These are phyloP conservation scores for Pycnococcus provasolii DNA, from an alignment of 139 green algal genomes.

Conservation along the genomic window DNA sequence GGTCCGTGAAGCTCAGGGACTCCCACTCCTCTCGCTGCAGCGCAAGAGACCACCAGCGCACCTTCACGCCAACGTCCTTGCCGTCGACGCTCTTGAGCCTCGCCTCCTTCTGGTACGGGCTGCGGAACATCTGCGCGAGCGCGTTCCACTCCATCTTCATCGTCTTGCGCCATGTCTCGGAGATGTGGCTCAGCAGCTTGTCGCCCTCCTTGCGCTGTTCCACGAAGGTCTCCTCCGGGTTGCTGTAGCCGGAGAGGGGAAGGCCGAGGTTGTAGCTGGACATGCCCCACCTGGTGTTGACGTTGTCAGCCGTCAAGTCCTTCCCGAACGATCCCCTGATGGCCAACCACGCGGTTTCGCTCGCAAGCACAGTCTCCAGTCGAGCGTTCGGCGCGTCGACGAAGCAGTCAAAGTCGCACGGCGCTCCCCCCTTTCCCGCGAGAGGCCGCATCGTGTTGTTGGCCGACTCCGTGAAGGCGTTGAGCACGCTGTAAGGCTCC, in stretches of 20 bases:
- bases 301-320: neutral
- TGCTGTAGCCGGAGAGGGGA: neutral
- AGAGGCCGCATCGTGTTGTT: neutral
- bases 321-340: neutral
- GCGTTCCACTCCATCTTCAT: neutral
- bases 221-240: neutral
- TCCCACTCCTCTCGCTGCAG: constrained; percentile 13
- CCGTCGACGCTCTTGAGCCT: neutral
- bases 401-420: neutral
- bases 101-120: neutral
- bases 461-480: neutral
- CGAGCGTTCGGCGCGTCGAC: neutral
- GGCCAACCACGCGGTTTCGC: neutral
- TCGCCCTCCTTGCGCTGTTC: neutral
- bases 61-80: neutral
- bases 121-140: too few relatives aligned
- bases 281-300: neutral
- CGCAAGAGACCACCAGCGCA: constrained; percentile 8
- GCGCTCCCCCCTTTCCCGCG: neutral
- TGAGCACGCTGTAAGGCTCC: neutral
- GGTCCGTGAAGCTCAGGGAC: constrained; percentile 21
- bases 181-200: neutral
- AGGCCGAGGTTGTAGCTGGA: constrained; percentile 1
- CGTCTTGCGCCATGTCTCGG: neutral
- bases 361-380: neutral